These are phyloP conservation scores for Linnemannia exigua DNA, from an alignment of 192 early-diverging fungal genomes.

Conservation along the genomic window DNA sequence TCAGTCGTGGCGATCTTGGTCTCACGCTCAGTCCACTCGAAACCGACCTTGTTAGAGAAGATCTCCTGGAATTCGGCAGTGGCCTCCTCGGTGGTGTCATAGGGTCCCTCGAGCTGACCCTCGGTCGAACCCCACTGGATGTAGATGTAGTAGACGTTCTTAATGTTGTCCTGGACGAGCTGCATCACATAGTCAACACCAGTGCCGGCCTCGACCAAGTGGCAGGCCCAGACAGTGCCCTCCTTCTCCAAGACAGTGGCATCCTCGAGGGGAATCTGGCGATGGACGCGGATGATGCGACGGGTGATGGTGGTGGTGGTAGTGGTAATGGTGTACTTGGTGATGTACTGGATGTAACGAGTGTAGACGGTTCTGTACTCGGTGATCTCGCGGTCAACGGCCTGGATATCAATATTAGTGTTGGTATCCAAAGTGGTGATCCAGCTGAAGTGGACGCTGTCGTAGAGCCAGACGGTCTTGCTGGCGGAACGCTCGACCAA, in stretches of 20 bases:
- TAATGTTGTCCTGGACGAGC: constrained; percentile 38
- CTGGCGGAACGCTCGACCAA: constrained; percentile 47
- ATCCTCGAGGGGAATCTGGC: constrained; percentile 27
- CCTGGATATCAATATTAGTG: constrained; percentile 16
- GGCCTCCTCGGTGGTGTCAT: constrained; percentile 36
- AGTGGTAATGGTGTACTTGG: constrained; percentile 38
- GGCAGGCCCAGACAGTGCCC: constrained; percentile 43
- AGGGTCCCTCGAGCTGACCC: constrained; percentile 45
- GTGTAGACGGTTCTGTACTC: constrained; percentile 57
- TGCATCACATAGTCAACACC: constrained; percentile 51
- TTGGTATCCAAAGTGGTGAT: constrained; percentile 22
- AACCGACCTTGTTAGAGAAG: constrained; percentile 30
- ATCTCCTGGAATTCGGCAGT: constrained; percentile 44
- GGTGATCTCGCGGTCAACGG: constrained; percentile 35
- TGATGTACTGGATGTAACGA: constrained; percentile 51
- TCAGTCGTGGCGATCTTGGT: constrained; percentile 14
- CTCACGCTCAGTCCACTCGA: constrained; percentile 42
- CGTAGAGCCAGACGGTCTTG: constrained; percentile 52
- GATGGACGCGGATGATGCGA: constrained; percentile 40
- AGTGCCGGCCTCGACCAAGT: constrained; percentile 49
- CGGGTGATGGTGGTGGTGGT: constrained; percentile 39
- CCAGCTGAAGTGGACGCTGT: constrained; percentile 32
- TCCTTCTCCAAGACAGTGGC: constrained; percentile 44
- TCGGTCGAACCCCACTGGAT: constrained; percentile 49
- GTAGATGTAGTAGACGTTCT: constrained; percentile 49